phyloP scores from a whole-genome alignment of 1,284 basidiomycete species.

The Cystobasidium sp. region DNA sequence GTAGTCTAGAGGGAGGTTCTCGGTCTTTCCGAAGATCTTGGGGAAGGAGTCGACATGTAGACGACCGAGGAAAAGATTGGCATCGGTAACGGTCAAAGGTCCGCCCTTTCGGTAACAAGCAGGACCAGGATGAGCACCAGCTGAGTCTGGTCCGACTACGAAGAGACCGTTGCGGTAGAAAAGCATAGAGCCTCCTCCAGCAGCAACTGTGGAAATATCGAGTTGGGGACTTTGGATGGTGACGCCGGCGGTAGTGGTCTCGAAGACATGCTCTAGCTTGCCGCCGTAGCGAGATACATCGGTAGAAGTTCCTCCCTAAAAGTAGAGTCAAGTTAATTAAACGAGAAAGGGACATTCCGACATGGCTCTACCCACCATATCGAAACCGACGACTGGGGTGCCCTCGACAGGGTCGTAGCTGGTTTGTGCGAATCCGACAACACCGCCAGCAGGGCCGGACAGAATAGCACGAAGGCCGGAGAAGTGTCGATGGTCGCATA shows the following conservation, averaged over 20 bases:
- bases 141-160: constrained; percentile 55
- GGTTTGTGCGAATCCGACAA: constrained; percentile 83
- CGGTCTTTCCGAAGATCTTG: constrained; percentile 78
- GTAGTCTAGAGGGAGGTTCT: constrained; percentile 77
- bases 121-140: constrained; percentile 71
- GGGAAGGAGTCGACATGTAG: constrained; percentile 71
- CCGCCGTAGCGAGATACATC: constrained; percentile 88
- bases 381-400: constrained; percentile 70
- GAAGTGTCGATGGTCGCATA: constrained; percentile 79
- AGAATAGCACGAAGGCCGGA: constrained; percentile 85
- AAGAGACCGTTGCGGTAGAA: constrained; percentile 71
- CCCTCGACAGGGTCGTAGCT: constrained; percentile 71
- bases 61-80: constrained; percentile 79
- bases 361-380: constrained; percentile 47
- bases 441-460: constrained; percentile 65
- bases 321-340: neutral
- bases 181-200: constrained; percentile 81
- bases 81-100: constrained; percentile 79
- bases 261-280: constrained; percentile 81
- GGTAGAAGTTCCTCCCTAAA: constrained; percentile 77
- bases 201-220: constrained; percentile 69
- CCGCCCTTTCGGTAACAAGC: constrained; percentile 67
- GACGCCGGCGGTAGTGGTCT: constrained; percentile 87
- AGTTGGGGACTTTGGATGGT: constrained; percentile 81
- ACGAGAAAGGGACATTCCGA: constrained; percentile 39